Conservation (phyloP, 495 filamentous ascomycete species). For the Mytilinidion resinicola region DNA sequence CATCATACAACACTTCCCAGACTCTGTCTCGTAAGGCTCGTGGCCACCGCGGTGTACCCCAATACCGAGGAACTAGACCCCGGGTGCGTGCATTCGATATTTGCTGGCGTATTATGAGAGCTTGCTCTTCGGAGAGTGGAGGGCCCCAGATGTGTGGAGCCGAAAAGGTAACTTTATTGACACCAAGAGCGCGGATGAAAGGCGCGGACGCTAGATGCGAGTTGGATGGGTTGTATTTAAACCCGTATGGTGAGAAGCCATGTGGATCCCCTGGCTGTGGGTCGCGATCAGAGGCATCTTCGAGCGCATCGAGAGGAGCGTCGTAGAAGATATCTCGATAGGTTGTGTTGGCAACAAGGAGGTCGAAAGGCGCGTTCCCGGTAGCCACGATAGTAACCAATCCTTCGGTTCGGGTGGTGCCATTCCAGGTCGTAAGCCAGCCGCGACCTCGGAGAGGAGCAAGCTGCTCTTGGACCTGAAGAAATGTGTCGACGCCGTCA, state of each 20-base stretch:
- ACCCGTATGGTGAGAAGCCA: too few species aligned
- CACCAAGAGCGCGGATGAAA: too few species aligned
- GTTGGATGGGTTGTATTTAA: too few species aligned
- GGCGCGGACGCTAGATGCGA: too few species aligned
- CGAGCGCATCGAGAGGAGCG: neutral
- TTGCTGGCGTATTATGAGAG: neutral
- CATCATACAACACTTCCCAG: neutral
- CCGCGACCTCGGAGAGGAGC: constrained; percentile 56
- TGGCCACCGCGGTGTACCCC: neutral
- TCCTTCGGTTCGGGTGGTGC: constrained; percentile 41
- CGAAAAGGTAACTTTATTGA: too few species aligned
- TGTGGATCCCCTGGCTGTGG: too few species aligned
- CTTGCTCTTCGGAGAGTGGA: too few species aligned
- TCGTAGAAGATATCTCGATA: neutral
- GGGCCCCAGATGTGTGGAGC: too few species aligned
- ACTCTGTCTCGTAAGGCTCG: neutral
- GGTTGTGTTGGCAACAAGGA: neutral
- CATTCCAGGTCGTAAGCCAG: constrained; percentile 54
- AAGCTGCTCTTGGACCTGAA: constrained; percentile 51
- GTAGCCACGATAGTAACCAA: constrained; percentile 75
- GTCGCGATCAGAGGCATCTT: neutral
- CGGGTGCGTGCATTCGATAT: neutral
- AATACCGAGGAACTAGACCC: neutral
- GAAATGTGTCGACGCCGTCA: constrained; percentile 6
- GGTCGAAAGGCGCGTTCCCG: constrained; percentile 68